phyloP scores from a whole-genome alignment of 1,139 yeast genomes.

The Blastobotrys petasosporus region DNA sequence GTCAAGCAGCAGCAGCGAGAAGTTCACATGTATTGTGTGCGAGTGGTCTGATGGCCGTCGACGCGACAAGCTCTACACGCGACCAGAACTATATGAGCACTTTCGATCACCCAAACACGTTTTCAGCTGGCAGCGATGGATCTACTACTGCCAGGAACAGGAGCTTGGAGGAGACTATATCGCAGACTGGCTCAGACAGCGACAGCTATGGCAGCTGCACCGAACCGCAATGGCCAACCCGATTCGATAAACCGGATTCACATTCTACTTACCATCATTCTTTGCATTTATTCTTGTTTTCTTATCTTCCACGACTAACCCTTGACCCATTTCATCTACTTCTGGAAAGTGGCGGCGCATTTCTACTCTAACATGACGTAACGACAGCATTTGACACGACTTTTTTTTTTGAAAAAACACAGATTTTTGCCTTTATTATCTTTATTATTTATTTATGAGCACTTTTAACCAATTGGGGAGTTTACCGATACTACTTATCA shows the following conservation, averaged over 20 bases:
- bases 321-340: no score
- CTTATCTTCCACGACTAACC: background rate
- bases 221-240: slow-evolving; percentile 21
- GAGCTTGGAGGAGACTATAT: slow-evolving; percentile 27
- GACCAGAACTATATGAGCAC: slow-evolving; percentile 22
- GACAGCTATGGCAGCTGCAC: slow-evolving; percentile 22
- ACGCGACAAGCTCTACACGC: slow-evolving; percentile 11
- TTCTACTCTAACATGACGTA: no score
- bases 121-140: slow-evolving; percentile 26
- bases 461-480: no score
- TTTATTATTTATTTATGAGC: background rate
- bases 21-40: slow-evolving; percentile 21
- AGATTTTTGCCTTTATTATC: background rate
- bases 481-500: no score
- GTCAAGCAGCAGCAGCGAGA: background rate
- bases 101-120: slow-evolving; percentile 25
- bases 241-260: slow-evolving; percentile 1
- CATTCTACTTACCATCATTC: background rate
- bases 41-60: slow-evolving; percentile 27
- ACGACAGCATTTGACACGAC: background rate
- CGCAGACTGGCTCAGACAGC: slow-evolving; percentile 29
- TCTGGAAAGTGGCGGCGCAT: no score
- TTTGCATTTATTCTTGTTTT: background rate
- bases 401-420: background rate
- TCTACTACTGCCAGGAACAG: slow-evolving; percentile 26